A percentile compares a stretch with the other conserved stretches of the same genome.
Conservation (phyloP, 2,329 filamentous ascomycete genomes). For the Curvularia sp. region DNA sequence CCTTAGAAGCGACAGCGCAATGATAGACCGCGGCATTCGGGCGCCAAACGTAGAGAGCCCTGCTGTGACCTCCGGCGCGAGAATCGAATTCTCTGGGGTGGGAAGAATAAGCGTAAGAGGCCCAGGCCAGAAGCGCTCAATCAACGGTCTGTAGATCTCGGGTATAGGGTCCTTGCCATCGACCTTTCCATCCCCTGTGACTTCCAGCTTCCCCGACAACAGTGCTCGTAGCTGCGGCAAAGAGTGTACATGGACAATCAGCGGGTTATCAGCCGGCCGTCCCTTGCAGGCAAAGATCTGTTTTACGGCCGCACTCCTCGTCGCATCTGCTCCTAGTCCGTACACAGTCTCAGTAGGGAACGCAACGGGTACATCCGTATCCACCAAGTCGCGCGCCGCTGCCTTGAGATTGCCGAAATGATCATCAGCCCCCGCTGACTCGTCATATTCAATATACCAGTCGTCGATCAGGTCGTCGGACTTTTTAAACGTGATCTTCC, state of each 20-base stretch:
- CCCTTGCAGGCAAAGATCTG: constrained; percentile 95
- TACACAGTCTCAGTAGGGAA: constrained; percentile 99
- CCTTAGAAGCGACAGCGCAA: constrained; percentile 88
- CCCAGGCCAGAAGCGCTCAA: constrained; percentile 89
- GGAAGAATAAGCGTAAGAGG: constrained; percentile 90
- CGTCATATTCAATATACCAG: constrained; percentile 43
- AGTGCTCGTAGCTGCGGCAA: constrained; percentile 74
- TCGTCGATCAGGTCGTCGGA: constrained; percentile 46
- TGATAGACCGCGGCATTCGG: constrained; percentile 82
- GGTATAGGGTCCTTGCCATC: constrained; percentile 63
- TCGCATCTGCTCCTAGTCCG: constrained; percentile 94
- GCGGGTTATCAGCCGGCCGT: constrained; percentile 88
- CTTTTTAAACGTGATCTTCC: constrained; percentile 43
- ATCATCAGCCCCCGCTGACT: constrained; percentile 55
- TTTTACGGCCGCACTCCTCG: constrained; percentile 78
- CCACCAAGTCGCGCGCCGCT: constrained; percentile 71
- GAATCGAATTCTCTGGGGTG: constrained; percentile 69
- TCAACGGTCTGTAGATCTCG: constrained; percentile 76
- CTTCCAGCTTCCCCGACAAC: constrained; percentile 50
- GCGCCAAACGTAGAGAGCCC: constrained; percentile 84
- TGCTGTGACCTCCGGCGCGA: constrained; percentile 93
- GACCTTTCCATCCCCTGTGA: background rate
- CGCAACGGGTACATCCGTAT: constrained; percentile 77
- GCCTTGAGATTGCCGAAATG: constrained; percentile 61
- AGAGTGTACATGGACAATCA: constrained; percentile 91